phyloP scores from a whole-genome alignment of 2,329 filamentous ascomycete genomes.

The Alternaria gansuensis region DNA sequence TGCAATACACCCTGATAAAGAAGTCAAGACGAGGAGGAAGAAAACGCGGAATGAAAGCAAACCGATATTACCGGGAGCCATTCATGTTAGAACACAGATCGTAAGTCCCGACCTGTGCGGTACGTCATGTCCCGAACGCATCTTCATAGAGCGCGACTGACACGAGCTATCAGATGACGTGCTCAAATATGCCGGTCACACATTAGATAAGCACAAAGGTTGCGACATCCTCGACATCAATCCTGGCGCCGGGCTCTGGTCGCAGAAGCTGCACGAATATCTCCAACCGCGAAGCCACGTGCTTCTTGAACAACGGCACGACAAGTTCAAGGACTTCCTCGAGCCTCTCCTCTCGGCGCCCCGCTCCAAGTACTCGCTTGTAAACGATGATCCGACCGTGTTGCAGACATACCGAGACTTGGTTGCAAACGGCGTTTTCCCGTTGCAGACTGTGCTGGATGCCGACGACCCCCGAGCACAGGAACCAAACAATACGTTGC shows the following conservation, averaged over 20 bases:
- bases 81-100: constrained; percentile 46
- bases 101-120: constrained; percentile 58
- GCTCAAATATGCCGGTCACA: constrained; percentile 72
- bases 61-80: constrained; percentile 1
- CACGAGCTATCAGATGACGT: constrained; percentile 66
- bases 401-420: constrained; percentile 59
- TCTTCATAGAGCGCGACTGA: constrained; percentile 20
- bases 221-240: constrained; percentile 90
- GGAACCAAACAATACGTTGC: constrained; percentile 73
- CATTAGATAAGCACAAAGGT: constrained; percentile 73
- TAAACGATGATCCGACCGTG: constrained; percentile 34
- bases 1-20: constrained; percentile 19
- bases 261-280: constrained; percentile 74
- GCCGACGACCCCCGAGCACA: constrained; percentile 55
- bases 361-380: constrained; percentile 61
- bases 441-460: constrained; percentile 62
- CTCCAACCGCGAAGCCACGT: constrained; percentile 84
- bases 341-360: constrained; percentile 53
- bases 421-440: constrained; percentile 62
- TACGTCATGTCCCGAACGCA: constrained; percentile 43
- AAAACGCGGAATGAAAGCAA: constrained; percentile 3
- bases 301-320: constrained; percentile 75
- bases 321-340: constrained; percentile 69
- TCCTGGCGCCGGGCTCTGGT: constrained; percentile 82
- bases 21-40: constrained; percentile 11